phyloP scores from a whole-genome alignment of 2,329 filamentous ascomycete species.

The Trichoderma koningii region DNA sequence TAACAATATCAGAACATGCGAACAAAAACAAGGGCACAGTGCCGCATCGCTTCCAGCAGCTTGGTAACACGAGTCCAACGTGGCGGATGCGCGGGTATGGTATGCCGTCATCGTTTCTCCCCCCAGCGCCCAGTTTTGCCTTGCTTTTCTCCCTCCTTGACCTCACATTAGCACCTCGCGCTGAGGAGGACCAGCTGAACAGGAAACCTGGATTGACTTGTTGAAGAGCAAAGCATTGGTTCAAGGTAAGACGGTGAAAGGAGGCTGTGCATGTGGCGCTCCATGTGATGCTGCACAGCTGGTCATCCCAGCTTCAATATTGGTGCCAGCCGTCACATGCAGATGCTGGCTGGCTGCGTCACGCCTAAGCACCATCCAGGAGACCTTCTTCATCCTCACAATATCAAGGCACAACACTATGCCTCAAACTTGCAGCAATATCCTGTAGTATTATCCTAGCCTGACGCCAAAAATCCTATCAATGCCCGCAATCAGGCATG shows the following conservation, averaged over 20 bases:
- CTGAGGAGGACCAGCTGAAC: too few species aligned
- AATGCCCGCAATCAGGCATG: background rate
- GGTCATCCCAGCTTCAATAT: background rate
- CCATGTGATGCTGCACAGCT: constrained; percentile 3
- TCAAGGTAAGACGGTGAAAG: background rate
- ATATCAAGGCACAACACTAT: background rate
- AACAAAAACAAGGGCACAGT: too few species aligned
- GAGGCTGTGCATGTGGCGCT: background rate
- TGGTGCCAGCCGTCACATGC: constrained; percentile 8
- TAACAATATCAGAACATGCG: too few species aligned
- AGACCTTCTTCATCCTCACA: background rate
- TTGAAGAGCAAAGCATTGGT: background rate
- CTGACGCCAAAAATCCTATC: background rate
- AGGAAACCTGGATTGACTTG: too few species aligned
- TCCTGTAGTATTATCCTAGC: constrained; percentile 3
- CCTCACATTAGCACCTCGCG: background rate
- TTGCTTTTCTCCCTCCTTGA: background rate
- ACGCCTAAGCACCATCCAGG: background rate
- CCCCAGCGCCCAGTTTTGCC: background rate
- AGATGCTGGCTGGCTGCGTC: constrained; percentile 2
- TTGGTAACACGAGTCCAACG: background rate
- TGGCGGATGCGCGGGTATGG: constrained; percentile 4
- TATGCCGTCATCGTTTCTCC: constrained; percentile 16
- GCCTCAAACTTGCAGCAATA: background rate
- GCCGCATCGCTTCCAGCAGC: background rate